Conservation (phyloP, 345 rosid species). For the Alliaria petiolata region DNA sequence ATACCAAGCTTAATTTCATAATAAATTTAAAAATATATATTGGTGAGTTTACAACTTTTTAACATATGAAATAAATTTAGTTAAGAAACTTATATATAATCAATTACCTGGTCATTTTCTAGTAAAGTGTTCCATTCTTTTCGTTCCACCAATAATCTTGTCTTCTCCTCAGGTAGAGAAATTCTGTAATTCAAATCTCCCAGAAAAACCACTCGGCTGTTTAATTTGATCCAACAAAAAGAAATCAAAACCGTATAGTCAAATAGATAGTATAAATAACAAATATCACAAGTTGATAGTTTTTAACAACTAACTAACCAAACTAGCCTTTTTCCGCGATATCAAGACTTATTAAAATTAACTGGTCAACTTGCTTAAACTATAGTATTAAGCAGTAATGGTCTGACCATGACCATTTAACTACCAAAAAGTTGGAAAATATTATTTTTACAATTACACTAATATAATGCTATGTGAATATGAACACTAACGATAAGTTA, state of each 20-base stretch:
- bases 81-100: not conserved
- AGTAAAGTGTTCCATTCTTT: constrained; percentile 56
- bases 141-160: constrained; percentile 48
- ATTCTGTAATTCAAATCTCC: constrained; percentile 88
- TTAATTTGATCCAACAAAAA: constrained; percentile 1
- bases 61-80: not conserved
- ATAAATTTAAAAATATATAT: not conserved
- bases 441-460: not conserved
- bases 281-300: constrained; percentile 5
- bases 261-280: not conserved
- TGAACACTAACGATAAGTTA: not conserved
- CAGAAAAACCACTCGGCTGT: constrained; percentile 60
- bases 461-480: not conserved
- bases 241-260: not conserved
- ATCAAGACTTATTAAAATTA: not conserved
- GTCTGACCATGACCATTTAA: not conserved
- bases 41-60: not conserved
- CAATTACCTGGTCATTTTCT: constrained; percentile 69
- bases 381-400: not conserved
- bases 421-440: constrained; percentile 3
- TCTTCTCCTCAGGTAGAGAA: constrained; percentile 58
- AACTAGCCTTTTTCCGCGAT: constrained; percentile 20
- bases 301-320: constrained; percentile 4
- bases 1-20: constrained; percentile 45
- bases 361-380: not conserved